phyloP scores from a whole-genome alignment of 352 stramenopile species.

The Phytophthora idaei region DNA sequence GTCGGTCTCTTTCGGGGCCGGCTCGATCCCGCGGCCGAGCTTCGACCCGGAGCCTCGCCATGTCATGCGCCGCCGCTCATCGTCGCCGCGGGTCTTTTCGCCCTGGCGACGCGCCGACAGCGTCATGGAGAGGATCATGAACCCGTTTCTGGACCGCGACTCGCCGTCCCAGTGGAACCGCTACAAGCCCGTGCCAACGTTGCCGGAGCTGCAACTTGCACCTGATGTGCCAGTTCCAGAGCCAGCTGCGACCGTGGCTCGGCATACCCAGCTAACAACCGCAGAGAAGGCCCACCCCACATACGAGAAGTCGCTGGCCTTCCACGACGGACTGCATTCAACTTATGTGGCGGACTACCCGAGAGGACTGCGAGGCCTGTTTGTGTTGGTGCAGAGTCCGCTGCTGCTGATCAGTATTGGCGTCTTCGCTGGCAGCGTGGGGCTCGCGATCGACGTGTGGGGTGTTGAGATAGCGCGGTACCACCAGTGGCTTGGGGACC shows the following conservation, averaged over 20 bases:
- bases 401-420: constrained; percentile 71
- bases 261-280: constrained; percentile 4
- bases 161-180: constrained; percentile 25
- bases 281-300: constrained; percentile 18
- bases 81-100: constrained; percentile 31
- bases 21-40: constrained; percentile 16
- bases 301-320: constrained; percentile 63
- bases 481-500: constrained; percentile 57
- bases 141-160: constrained; percentile 69
- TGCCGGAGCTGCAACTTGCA: constrained; percentile 15
- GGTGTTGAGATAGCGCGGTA: constrained; percentile 67
- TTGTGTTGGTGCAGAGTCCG: constrained; percentile 77
- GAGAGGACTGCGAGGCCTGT: constrained; percentile 53
- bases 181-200: constrained; percentile 22
- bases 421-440: constrained; percentile 68
- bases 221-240: constrained; percentile 3
- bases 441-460: constrained; percentile 70
- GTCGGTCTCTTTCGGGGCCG: constrained; percentile 27
- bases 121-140: constrained; percentile 81
- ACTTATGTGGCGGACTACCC: constrained; percentile 77
- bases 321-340: constrained; percentile 77
- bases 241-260: constrained; percentile 3
- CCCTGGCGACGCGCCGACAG: constrained; percentile 52
- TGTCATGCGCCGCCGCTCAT: constrained; percentile 24
- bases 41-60: constrained; percentile 8